Percentiles rank a stretch among this genome's conserved stretches.
phyloP scores from a whole-genome alignment of 495 filamentous ascomycete species.

The Penicillium roqueforti region DNA sequence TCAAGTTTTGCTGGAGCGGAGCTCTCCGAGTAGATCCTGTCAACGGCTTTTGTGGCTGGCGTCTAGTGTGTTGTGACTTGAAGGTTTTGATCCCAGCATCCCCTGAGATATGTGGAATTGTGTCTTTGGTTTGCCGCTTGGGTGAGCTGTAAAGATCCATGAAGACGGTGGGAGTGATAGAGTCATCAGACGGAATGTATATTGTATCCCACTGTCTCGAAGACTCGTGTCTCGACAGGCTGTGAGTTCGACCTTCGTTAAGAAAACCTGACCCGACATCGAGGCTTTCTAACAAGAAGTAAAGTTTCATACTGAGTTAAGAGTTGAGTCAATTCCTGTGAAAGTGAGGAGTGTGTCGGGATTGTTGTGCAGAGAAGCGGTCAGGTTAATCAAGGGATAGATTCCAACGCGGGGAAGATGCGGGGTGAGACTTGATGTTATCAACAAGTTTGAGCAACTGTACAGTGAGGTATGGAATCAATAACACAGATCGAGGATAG shows the following conservation, averaged over 20 bases:
- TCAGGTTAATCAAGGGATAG: conserved; percentile 10
- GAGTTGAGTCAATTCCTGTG: neutral
- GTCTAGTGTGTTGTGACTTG: conserved; percentile 28
- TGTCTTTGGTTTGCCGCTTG: conserved; percentile 15
- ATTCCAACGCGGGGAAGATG: neutral
- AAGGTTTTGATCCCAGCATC: conserved; percentile 23
- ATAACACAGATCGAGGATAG: neutral
- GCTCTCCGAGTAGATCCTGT: conserved; percentile 26
- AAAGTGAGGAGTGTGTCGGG: neutral
- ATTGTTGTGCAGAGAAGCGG: conserved; percentile 10
- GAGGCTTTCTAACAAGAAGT: neutral
- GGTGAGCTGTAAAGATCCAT: conserved; percentile 40
- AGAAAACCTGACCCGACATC: conserved; percentile 28
- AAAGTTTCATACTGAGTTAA: conserved; percentile 3
- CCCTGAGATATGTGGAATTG: conserved; percentile 4
- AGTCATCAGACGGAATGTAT: conserved; percentile 42
- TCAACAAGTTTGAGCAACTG: neutral
- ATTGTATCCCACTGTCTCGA: conserved; percentile 33
- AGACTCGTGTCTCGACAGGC: conserved; percentile 24
- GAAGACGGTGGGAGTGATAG: conserved; percentile 38
- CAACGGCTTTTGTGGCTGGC: conserved; percentile 26
- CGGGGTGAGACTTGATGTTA: neutral
- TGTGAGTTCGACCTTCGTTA: conserved; percentile 25
- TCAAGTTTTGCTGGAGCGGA: conserved; percentile 36
- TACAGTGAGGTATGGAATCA: neutral